These are phyloP conservation scores for Taphrina populina DNA, from an alignment of 1,139 yeast genomes.

Conservation along the genomic window DNA sequence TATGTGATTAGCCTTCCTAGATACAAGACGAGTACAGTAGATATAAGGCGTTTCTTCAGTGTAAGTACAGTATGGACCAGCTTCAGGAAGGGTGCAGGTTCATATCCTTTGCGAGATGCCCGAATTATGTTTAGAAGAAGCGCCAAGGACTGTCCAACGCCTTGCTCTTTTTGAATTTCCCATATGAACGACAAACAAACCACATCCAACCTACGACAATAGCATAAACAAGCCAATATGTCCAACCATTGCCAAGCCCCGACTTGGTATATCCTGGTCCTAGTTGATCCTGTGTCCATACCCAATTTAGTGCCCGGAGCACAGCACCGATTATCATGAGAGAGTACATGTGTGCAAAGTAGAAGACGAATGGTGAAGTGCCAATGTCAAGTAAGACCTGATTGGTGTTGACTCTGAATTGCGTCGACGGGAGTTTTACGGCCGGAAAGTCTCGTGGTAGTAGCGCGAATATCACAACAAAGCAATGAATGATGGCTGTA, in stretches of 20 bases:
- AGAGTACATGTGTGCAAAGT: slow-evolving; percentile 28
- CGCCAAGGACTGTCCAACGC: slow-evolving; percentile 26
- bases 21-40: too few species aligned
- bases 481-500: slow-evolving; percentile 20
- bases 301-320: slow-evolving; percentile 5
- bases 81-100: too few species aligned
- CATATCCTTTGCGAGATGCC: too few species aligned
- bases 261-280: slow-evolving; percentile 23
- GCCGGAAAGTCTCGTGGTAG: slow-evolving; percentile 26
- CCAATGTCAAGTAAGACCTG: slow-evolving; percentile 31
- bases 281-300: slow-evolving; percentile 11
- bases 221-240: slow-evolving; percentile 22
- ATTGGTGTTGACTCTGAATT: slow-evolving; percentile 8
- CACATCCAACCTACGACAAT: slow-evolving; percentile 27
- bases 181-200: slow-evolving; percentile 29
- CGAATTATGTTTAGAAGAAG: slow-evolving; percentile 19
- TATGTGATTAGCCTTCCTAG: too few species aligned
- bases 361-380: slow-evolving; percentile 27
- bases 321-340: slow-evolving; percentile 11
- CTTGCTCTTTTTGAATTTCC: slow-evolving; percentile 22
- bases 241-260: slow-evolving; percentile 28
- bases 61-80: too few species aligned
- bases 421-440: neutral
- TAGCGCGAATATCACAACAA: slow-evolving; percentile 17
- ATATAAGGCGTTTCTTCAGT: too few species aligned